Percentiles rank a stretch among this genome's conserved stretches.
Evolutionary conservation across 2,329 filamentous ascomycete species (phyloP).

Genomic region (Aspergillus costaricaensis): DNA sequence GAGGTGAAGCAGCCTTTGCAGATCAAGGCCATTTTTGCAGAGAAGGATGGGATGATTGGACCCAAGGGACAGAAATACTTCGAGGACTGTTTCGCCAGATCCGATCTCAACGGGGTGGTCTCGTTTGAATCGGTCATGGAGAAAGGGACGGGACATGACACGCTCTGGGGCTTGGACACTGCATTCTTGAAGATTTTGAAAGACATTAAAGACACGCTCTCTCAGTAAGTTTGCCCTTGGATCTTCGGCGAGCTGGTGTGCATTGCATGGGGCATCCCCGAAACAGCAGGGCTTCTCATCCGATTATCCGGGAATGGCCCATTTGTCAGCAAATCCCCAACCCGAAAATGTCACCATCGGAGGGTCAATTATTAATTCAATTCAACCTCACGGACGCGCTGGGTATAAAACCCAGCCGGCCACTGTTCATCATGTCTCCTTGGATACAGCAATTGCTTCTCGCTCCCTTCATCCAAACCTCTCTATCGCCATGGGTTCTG

Average conservation of each 20-base stretch:
- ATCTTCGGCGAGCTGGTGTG: no score
- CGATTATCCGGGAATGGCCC: not conserved
- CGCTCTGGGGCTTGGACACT: not conserved
- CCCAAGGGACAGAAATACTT: slow-evolving; percentile 1
- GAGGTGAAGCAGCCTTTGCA: not conserved
- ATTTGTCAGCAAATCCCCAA: slow-evolving; percentile 10
- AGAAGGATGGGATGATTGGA: slow-evolving; percentile 4
- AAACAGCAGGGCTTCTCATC: not conserved
- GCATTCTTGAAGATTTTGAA: not conserved
- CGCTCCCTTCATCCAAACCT: not conserved
- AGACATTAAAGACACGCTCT: not conserved
- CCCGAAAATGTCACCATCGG: not conserved
- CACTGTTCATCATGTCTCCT: not conserved
- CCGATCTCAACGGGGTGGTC: not conserved
- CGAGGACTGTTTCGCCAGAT: not conserved
- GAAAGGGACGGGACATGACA: not conserved
- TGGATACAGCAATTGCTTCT: not conserved
- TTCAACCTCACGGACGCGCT: not conserved
- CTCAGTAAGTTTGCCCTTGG: not conserved
- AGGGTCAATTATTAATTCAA: not conserved
- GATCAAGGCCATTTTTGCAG: not conserved
- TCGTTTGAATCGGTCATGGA: not conserved
- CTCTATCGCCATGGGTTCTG: slow-evolving; percentile 10
- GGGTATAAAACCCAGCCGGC: not conserved
- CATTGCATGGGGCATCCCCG: not conserved